Evolutionary conservation across 1,284 basidiomycete species (phyloP).

Genomic region (Austroboletus novae-zelandiae): DNA sequence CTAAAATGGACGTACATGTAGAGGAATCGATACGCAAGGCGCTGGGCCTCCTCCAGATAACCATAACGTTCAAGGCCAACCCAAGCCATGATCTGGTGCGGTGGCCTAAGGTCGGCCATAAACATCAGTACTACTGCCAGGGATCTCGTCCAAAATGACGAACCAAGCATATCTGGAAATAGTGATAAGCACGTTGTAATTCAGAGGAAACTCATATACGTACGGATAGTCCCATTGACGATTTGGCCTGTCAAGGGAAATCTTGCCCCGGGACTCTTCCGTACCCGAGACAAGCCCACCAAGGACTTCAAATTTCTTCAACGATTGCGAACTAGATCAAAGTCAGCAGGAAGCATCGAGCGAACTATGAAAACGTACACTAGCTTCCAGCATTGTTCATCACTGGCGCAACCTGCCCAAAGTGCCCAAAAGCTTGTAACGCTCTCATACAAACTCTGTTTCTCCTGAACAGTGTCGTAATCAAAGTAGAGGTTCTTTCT

Average conservation of each 20-base stretch:
- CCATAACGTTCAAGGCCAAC: conserved; percentile 96
- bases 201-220: conserved; percentile 32
- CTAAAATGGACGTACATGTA: conserved; percentile 76
- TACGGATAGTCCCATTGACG: conserved; percentile 96
- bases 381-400: conserved; percentile 90
- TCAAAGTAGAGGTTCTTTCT: conserved; percentile 94
- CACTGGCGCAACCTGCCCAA: conserved; percentile 96
- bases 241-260: conserved; percentile 95
- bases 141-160: conserved; percentile 12
- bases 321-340: conserved; percentile 63
- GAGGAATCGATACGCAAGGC: conserved; percentile 92
- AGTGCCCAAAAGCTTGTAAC: conserved; percentile 95
- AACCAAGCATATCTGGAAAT: conserved; percentile 61
- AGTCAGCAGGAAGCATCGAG: conserved; percentile 12
- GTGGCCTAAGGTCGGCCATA: conserved; percentile 62
- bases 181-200: conserved; percentile 13
- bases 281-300: conserved; percentile 97
- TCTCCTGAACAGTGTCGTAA: conserved; percentile 89
- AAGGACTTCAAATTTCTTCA: conserved; percentile 94
- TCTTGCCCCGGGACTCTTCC: conserved; percentile 93
- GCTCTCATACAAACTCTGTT: conserved; percentile 92
- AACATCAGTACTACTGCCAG: conserved; percentile 2
- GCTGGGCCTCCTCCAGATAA: conserved; percentile 89
- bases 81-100: conserved; percentile 97
- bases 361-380: conserved; percentile 56